These are phyloP conservation scores for Paecilomyces formosus DNA, from an alignment of 2,329 filamentous ascomycete genomes.

Conservation along the genomic window DNA sequence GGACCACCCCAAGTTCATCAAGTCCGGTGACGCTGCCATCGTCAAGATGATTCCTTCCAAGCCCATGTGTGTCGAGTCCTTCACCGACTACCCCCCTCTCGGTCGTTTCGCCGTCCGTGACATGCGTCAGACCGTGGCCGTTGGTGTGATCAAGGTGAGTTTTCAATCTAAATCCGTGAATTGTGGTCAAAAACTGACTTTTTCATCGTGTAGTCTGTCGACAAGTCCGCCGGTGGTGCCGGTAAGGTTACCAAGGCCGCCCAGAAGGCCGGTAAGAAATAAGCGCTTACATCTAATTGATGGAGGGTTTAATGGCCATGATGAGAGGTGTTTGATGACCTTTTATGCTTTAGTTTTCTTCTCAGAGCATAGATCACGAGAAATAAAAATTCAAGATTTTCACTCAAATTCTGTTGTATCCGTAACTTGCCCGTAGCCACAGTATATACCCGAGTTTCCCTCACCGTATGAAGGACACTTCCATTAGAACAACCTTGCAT, in stretches of 20 bases:
- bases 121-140: slow-evolving; percentile 66
- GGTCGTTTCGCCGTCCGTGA: slow-evolving; percentile 99
- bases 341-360: neutral
- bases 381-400: neutral
- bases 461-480: too few relatives aligned
- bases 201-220: slow-evolving; percentile 52
- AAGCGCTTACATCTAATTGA: slow-evolving; percentile 34
- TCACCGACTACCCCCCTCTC: slow-evolving; percentile 99
- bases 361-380: neutral
- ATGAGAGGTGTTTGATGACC: neutral
- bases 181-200: neutral
- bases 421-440: too few relatives aligned
- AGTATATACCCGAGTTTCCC: too few relatives aligned
- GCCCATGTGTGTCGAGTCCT: slow-evolving; percentile 99
- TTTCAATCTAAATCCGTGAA: neutral
- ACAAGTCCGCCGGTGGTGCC: slow-evolving; percentile 26
- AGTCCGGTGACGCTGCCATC: slow-evolving; percentile 99
- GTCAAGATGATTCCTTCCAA: slow-evolving; percentile 99
- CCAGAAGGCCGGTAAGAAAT: slow-evolving; percentile 66
- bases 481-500: too few relatives aligned
- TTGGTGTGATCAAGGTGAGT: slow-evolving; percentile 71
- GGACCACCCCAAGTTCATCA: slow-evolving; percentile 96
- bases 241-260: slow-evolving; percentile 60
- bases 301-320: neutral
- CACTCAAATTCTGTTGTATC: too few relatives aligned